These are phyloP conservation scores for Rosellinia necatrix DNA, from an alignment of 2,329 filamentous ascomycete genomes.

Conservation along the genomic window DNA sequence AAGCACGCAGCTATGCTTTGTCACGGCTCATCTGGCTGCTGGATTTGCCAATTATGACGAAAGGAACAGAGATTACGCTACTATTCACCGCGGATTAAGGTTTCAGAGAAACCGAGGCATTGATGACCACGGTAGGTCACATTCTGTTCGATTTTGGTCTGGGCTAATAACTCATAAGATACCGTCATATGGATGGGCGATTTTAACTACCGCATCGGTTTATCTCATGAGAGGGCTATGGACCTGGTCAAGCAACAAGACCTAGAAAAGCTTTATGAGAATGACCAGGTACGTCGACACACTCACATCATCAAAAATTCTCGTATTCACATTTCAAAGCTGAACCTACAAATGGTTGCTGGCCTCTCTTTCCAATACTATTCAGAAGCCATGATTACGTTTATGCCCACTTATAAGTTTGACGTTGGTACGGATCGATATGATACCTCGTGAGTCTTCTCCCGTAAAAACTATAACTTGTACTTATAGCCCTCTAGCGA, in stretches of 20 bases:
- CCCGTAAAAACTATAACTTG: background rate
- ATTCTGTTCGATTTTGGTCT: conserved; percentile 4
- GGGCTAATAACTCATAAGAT: conserved; percentile 46
- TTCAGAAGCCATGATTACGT: conserved; percentile 84
- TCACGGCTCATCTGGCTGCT: conserved; percentile 94
- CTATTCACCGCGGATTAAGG: conserved; percentile 81
- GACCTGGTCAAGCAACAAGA: conserved; percentile 74
- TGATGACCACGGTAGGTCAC: conserved; percentile 75
- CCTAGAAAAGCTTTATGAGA: conserved; percentile 80
- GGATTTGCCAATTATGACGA: conserved; percentile 98
- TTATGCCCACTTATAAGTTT: conserved; percentile 94
- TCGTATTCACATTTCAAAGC: conserved; percentile 47
- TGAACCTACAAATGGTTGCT: conserved; percentile 96
- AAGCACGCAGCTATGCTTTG: conserved; percentile 90
- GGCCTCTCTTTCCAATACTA: conserved; percentile 90
- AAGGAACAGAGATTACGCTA: conserved; percentile 88
- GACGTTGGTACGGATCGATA: conserved; percentile 87
- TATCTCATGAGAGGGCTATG: conserved; percentile 77
- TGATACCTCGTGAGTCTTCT: conserved; percentile 75
- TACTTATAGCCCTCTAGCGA: conserved; percentile 62
- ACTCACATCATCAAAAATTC: background rate
- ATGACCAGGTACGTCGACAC: conserved; percentile 71
- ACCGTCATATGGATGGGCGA: conserved; percentile 94
- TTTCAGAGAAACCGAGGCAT: conserved; percentile 93
- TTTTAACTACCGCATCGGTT: conserved; percentile 96